A percentile compares a stretch with the other conserved stretches of the same genome.
Evolutionary conservation across 331 rosid species (phyloP).

Genomic region (Pyracantha coccinea): DNA sequence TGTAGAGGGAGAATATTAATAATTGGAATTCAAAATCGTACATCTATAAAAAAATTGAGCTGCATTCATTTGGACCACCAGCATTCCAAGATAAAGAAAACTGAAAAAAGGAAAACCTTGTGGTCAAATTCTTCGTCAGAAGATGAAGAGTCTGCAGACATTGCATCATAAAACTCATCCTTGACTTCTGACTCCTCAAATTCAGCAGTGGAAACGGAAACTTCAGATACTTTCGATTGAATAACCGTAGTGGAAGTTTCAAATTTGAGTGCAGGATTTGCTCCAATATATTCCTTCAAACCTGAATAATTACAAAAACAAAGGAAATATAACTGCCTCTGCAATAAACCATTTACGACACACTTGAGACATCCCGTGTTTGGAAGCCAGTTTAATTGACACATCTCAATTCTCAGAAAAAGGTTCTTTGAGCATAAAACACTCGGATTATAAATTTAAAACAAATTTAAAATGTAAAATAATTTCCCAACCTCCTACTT

Average conservation of each 20-base stretch:
- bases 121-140: slow-evolving; percentile 39
- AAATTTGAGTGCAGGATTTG: slow-evolving; percentile 61
- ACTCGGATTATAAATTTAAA: not conserved
- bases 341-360: not conserved
- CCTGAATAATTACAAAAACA: slow-evolving; percentile 44
- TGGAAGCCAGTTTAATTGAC: not conserved
- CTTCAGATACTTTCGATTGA: slow-evolving; percentile 57
- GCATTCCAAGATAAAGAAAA: slow-evolving; percentile 8
- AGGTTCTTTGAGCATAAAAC: not conserved
- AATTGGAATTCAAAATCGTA: not conserved
- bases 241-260: slow-evolving; percentile 49
- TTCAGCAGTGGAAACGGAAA: slow-evolving; percentile 43
- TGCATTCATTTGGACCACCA: slow-evolving; percentile 6
- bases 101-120: slow-evolving; percentile 44
- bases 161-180: slow-evolving; percentile 95
- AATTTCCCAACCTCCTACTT: slow-evolving; percentile 75
- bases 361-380: not conserved
- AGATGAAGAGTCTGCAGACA: slow-evolving; percentile 69
- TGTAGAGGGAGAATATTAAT: slow-evolving; percentile 15
- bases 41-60: not conserved
- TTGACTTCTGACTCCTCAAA: slow-evolving; percentile 50
- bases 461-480: not conserved
- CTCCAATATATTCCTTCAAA: slow-evolving; percentile 78
- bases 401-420: not conserved
- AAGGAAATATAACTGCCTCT: slow-evolving; percentile 17